These are phyloP conservation scores for Dittrichia graveolens DNA, from an alignment of 129 eudicot genomes.

Conservation along the genomic window DNA sequence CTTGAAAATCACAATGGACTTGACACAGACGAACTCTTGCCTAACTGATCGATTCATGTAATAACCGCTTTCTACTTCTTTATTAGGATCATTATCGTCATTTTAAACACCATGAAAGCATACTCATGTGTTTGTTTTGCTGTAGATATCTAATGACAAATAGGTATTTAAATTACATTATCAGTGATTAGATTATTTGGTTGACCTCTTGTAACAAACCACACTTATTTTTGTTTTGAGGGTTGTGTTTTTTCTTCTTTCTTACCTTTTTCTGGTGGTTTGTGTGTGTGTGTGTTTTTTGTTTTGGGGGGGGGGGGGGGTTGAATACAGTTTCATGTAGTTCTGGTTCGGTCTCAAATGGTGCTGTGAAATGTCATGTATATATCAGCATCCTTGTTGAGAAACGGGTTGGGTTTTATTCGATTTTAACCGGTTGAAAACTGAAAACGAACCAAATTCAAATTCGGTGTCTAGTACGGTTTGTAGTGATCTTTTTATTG, in stretches of 20 bases:
- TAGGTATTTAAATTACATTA: slow-evolving; percentile 3
- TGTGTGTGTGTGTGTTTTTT: neutral
- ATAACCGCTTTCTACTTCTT: slow-evolving; percentile 9
- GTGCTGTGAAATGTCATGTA: too few species aligned
- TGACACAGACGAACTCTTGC: slow-evolving; percentile 32
- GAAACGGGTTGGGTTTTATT: too few species aligned
- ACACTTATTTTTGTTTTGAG: neutral
- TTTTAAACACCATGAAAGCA: slow-evolving; percentile 20
- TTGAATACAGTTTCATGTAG: neutral
- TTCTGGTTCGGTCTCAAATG: too few species aligned
- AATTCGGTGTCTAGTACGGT: too few species aligned
- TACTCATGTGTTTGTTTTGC: slow-evolving; percentile 23
- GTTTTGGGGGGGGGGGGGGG: slow-evolving; percentile 3
- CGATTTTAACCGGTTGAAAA: too few species aligned
- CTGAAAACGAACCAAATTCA: too few species aligned
- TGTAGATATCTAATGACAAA: slow-evolving; percentile 31
- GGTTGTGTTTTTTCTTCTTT: neutral
- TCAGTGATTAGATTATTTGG: neutral
- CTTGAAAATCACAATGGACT: slow-evolving; percentile 40
- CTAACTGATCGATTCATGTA: slow-evolving; percentile 21
- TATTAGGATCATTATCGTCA: slow-evolving; percentile 26
- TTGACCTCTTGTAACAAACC: neutral
- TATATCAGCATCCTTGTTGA: too few species aligned
- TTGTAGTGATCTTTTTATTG: too few species aligned
- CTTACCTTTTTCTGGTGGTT: neutral